These are phyloP conservation scores for Trifolium dubium DNA, from an alignment of 306 rosid genomes.

Conservation along the genomic window DNA sequence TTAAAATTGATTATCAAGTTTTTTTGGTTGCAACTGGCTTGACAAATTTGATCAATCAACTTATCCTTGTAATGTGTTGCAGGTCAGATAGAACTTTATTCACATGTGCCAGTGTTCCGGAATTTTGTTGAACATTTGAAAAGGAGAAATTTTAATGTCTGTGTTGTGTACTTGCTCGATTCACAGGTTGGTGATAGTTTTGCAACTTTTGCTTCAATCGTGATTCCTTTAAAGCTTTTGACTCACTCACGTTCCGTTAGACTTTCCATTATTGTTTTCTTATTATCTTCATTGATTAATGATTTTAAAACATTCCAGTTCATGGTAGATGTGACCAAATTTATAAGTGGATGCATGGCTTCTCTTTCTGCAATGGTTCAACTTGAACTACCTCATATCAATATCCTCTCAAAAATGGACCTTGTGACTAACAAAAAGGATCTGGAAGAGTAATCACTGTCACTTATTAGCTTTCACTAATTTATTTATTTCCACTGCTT, in stretches of 20 bases:
- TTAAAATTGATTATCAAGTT: conserved; percentile 7
- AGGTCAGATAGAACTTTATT: conserved; percentile 96
- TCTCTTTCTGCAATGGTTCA: conserved; percentile 87
- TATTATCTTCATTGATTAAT: conserved; percentile 25
- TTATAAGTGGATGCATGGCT: conserved; percentile 94
- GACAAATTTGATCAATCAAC: conserved; percentile 17
- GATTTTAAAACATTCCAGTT: conserved; percentile 51
- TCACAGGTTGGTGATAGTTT: conserved; percentile 71
- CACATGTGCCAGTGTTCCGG: conserved; percentile 81
- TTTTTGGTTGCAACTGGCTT: conserved; percentile 25
- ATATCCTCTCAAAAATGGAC: conserved; percentile 96
- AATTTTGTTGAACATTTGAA: conserved; percentile 92
- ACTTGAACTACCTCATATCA: conserved; percentile 90
- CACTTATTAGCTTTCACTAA: conserved; percentile 18
- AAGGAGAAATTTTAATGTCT: conserved; percentile 72
- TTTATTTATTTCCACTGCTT: conserved; percentile 4
- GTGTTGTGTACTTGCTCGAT: conserved; percentile 90
- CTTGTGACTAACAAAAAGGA: conserved; percentile 79
- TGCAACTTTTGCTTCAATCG: conserved; percentile 23
- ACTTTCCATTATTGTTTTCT: conserved; percentile 4
- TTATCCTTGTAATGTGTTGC: conserved; percentile 38
- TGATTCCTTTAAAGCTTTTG: conserved; percentile 17
- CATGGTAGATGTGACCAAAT: conserved; percentile 90
- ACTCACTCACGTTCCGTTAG: conserved; percentile 9
- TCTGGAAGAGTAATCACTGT: conserved; percentile 65